These are phyloP conservation scores for Aspergillus neotritici DNA, from an alignment of 2,329 filamentous ascomycete species.

Conservation along the genomic window DNA sequence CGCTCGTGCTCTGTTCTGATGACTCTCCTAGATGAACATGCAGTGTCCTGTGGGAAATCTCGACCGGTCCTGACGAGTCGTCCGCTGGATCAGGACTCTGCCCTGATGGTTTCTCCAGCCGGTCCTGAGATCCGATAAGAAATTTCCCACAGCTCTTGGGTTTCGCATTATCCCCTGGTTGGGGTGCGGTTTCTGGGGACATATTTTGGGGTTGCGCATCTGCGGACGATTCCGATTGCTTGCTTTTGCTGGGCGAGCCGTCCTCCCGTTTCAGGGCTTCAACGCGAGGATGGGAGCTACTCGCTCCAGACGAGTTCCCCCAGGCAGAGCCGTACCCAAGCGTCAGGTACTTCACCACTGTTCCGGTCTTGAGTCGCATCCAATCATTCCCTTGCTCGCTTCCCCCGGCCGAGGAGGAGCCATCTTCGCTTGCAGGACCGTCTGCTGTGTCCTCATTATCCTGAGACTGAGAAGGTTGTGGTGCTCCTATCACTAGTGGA, in stretches of 20 bases:
- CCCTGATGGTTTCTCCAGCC: slow-evolving; percentile 27
- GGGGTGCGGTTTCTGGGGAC: slow-evolving; percentile 1
- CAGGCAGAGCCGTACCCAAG: slow-evolving; percentile 47
- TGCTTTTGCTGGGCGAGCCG: neutral
- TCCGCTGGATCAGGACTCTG: slow-evolving; percentile 17
- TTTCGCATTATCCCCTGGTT: slow-evolving; percentile 8
- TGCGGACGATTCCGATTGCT: neutral
- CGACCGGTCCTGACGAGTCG: slow-evolving; percentile 13
- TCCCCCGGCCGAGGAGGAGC: slow-evolving; percentile 8
- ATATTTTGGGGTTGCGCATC: neutral
- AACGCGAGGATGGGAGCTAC: slow-evolving; percentile 21
- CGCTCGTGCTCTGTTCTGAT: slow-evolving; percentile 10
- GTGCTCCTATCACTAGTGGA: slow-evolving; percentile 32
- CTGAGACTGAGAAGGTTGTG: slow-evolving; percentile 15
- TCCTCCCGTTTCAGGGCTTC: slow-evolving; percentile 21
- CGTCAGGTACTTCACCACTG: slow-evolving; percentile 46
- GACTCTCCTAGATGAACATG: slow-evolving; percentile 26
- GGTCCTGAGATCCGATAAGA: slow-evolving; percentile 40
- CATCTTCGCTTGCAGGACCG: slow-evolving; percentile 12
- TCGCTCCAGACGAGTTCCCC: slow-evolving; percentile 34
- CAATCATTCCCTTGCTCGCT: slow-evolving; percentile 22
- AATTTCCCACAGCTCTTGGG: slow-evolving; percentile 32
- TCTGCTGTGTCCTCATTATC: slow-evolving; percentile 8
- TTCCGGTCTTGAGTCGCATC: slow-evolving; percentile 36
- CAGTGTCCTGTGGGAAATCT: slow-evolving; percentile 33